Percentiles rank a stretch among this genome's conserved stretches.
Conservation (phyloP, 2,329 filamentous ascomycete genomes). For the Sarocladium kiliense region DNA sequence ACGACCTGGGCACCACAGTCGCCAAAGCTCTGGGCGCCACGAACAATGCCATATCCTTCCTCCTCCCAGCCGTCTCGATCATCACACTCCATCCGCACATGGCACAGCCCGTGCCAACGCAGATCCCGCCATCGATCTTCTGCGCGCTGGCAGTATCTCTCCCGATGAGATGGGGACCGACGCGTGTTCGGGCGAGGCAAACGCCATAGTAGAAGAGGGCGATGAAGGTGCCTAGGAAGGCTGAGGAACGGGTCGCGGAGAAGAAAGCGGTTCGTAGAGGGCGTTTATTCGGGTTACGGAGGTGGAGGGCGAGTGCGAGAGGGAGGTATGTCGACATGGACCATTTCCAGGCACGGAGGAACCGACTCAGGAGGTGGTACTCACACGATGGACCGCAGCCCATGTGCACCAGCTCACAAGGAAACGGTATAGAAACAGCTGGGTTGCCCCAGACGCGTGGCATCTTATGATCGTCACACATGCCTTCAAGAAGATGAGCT, state of each 20-base stretch:
- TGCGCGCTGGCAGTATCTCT: constrained; percentile 41
- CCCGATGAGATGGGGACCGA: constrained; percentile 67
- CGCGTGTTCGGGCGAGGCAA: constrained; percentile 67
- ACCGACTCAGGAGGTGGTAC: constrained; percentile 63
- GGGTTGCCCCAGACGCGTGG: constrained; percentile 72
- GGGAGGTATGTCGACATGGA: constrained; percentile 74
- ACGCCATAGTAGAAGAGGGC: constrained; percentile 80
- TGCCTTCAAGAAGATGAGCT: constrained; percentile 59
- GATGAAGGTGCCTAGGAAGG: constrained; percentile 75
- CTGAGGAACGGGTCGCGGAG: constrained; percentile 64
- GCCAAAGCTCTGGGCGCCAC: constrained; percentile 74
- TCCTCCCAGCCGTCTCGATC: constrained; percentile 58
- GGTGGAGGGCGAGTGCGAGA: constrained; percentile 61
- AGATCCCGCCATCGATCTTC: constrained; percentile 57
- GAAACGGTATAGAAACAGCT: constrained; percentile 62
- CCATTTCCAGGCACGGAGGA: constrained; percentile 65
- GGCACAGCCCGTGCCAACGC: constrained; percentile 65
- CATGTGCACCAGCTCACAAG: constrained; percentile 82
- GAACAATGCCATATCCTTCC: constrained; percentile 74
- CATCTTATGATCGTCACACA: constrained; percentile 67
- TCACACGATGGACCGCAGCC: constrained; percentile 70
- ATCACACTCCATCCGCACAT: constrained; percentile 81
- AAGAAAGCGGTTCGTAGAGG: constrained; percentile 47
- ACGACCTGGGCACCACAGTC: constrained; percentile 67
- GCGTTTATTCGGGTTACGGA: constrained; percentile 40